These are phyloP conservation scores for Bombardia bombarda DNA, from an alignment of 495 filamentous ascomycete genomes.

Conservation along the genomic window DNA sequence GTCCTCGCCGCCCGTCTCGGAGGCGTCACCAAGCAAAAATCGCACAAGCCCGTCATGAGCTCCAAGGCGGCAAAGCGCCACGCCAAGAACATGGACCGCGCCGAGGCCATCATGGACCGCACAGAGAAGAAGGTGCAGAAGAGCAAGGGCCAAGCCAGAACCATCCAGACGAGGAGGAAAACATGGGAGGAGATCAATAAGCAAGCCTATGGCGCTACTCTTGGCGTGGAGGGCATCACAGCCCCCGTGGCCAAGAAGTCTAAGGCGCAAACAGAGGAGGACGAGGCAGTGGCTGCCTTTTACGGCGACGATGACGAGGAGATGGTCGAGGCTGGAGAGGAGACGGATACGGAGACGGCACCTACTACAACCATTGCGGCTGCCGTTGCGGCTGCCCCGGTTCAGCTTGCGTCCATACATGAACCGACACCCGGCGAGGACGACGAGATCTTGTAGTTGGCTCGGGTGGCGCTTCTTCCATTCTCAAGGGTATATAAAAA, in stretches of 20 bases:
- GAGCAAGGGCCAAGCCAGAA: conserved; percentile 52
- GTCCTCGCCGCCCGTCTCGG: conserved; percentile 53
- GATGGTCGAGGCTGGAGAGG: conserved; percentile 19
- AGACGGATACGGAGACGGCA: conserved; percentile 10
- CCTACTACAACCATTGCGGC: neutral
- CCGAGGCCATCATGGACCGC: conserved; percentile 62
- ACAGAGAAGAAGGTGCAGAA: conserved; percentile 60
- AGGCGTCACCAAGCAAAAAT: conserved; percentile 62
- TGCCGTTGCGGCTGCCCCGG: neutral
- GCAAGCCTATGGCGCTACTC: conserved; percentile 11
- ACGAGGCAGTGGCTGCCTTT: conserved; percentile 15
- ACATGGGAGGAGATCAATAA: conserved; percentile 55
- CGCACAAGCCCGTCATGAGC: conserved; percentile 50
- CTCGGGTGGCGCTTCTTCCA: no score
- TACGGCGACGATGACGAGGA: conserved; percentile 16
- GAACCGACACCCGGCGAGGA: conserved; percentile 10
- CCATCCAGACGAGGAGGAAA: conserved; percentile 47
- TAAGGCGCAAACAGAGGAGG: conserved; percentile 7
- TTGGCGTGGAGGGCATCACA: conserved; percentile 9
- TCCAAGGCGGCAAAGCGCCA: conserved; percentile 58
- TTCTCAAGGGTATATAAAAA: no score
- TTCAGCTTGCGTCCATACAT: neutral
- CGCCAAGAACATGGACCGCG: conserved; percentile 65
- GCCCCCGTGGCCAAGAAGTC: conserved; percentile 8
- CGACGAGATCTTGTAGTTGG: conserved; percentile 16